Evolutionary conservation across 1,139 yeast species (phyloP), one percentile per base, ranked within the genome.

Genomic region (Candida pseudocylindracea): DNA sequence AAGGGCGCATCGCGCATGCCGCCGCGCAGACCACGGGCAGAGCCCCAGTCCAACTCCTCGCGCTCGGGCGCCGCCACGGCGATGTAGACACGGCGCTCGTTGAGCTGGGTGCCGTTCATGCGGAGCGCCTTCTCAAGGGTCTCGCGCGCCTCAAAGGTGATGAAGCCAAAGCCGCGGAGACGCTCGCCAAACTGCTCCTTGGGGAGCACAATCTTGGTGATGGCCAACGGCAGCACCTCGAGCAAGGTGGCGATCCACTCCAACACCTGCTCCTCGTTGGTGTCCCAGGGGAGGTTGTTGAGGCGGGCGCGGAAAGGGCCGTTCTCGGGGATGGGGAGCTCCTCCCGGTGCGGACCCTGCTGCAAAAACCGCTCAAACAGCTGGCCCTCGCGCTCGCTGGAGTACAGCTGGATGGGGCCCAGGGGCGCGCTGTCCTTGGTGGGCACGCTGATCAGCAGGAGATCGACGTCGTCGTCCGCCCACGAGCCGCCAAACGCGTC

Each of bases 281-380:
- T 66, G 41, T 78, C 88, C 73, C 81, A 79, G 37, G 94, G 83
- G 49, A 91, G 67, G 54, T 85, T 83, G 48, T 72, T 69, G 43
- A 88, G 64, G 53, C 83, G 70, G 13, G 94, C 95, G 46, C 80
- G 76, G 62, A 56, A 91, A 35, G 99, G 99, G 26, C 95, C 85
- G 35, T 59, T 64, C 45, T 83, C 92, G 32, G 99, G 99, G 39
- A 91, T 63, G 31, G 93, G 93, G 45, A 57, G 76, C 46, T 73
- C 88, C 39, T 62, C 66, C 52, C 80, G 20, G 20, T 4, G 6
- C 4, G 20, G 20, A 6, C 20, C 20, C 20, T 15, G 20, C 6
- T 6, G 20, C 20, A 15, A 15, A 15, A 15, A 15, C 6, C 6
- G 4, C 20, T 15, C 20, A 15, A 15, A 15, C 20, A 15, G 20